Evolutionary conservation across 805 yeast species (phyloP), one percentile per base, ranked within the genome.

Genomic region (Zygosaccharomyces gambellarensis): DNA sequence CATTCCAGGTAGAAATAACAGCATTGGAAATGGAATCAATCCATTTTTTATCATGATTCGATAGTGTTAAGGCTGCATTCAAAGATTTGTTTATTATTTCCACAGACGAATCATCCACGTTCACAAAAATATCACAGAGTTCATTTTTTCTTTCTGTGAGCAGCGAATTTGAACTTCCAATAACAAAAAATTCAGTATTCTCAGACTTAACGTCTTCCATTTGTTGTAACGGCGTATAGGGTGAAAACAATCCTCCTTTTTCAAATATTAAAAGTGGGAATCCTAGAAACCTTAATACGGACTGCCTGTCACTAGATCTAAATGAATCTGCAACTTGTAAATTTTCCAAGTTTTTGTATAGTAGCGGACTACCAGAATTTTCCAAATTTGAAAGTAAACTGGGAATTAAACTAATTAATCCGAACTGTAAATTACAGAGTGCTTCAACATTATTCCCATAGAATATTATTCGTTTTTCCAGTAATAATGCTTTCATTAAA

Each of bases 221-320:
- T 62, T 92, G 98, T 65, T 92, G 99, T 48, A 94, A 71, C 0
- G 98, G 95, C n/a, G 90, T 76, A 68, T 92, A 94, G 1, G 99
- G 98, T 57, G 85, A 84, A 75, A 95, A 90, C 51, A 92, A 76
- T 1, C 95, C 90, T 39, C 95, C 95, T 56, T 80, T 79, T 44
- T 89, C 89, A 68, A 94, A 94, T 1, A 90, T 67, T 58, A 85
- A 90, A 44, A 94, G 71, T 0, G 99, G 99, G 29, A 94, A 72
- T 0, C 98, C 99, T 61, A 89, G 78, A 63, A 88, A 94, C 30
- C 79, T 71, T 36, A 92, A 70, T 63, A 90, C 75, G 0, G 96
- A 87, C 53, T 77, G 75, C 45, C 97, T 71, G 65, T 89, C 90
- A 50, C 87, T 83, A 5, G 95, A 81, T 57, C 80, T 83, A 52